These are phyloP conservation scores for Malus orientalis DNA, from an alignment of 306 rosid genomes.

Conservation along the genomic window DNA sequence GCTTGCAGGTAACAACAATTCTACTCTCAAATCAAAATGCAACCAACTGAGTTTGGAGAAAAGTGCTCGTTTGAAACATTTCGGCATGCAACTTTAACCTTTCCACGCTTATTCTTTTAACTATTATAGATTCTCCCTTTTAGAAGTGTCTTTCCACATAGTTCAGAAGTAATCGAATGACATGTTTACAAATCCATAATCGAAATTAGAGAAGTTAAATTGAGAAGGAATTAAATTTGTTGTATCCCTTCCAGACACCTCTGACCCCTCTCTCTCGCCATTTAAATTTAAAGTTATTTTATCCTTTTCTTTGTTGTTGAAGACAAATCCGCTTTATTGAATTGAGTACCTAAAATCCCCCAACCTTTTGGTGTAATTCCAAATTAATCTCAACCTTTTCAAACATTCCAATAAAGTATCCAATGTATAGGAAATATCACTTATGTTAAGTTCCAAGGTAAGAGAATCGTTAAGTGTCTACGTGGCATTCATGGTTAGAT, in stretches of 20 bases:
- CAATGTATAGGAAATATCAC: too few species aligned
- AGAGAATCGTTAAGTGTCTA: too few species aligned
- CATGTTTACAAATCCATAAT: neutral
- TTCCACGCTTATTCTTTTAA: neutral
- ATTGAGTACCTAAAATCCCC: too few species aligned
- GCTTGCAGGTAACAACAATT: constrained; percentile 17
- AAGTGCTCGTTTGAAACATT: constrained; percentile 14
- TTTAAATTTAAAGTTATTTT: too few species aligned
- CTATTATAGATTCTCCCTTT: neutral
- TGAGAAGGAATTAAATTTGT: neutral
- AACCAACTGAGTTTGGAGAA: constrained; percentile 7
- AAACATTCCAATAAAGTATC: too few species aligned
- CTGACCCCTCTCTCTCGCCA: too few species aligned
- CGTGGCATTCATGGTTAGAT: too few species aligned
- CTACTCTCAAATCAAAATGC: constrained; percentile 2
- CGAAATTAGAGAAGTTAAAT: neutral
- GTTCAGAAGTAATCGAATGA: neutral
- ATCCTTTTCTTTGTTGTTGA: too few species aligned
- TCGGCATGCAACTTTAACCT: neutral
- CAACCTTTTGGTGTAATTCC: too few species aligned
- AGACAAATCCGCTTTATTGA: too few species aligned
- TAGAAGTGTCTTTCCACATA: neutral
- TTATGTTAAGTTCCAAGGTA: too few species aligned
- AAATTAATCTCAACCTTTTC: too few species aligned
- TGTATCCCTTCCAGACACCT: neutral